Percentiles rank a stretch among this genome's conserved stretches.
phyloP scores from a whole-genome alignment of 257 asterid genomes.

The Solanum rostratum region DNA sequence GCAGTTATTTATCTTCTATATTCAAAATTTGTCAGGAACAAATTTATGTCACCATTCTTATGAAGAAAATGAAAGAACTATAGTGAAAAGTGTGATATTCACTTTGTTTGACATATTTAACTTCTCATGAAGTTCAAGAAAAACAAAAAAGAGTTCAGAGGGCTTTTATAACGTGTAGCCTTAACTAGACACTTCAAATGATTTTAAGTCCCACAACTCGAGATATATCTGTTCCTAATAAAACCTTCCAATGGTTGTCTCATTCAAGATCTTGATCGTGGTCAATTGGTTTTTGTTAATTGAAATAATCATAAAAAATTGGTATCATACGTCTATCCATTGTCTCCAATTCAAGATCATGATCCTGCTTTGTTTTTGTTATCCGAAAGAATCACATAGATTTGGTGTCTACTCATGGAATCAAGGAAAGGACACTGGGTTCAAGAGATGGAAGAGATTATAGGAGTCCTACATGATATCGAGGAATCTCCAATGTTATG shows the following conservation, averaged over 20 bases:
- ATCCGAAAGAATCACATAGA: neutral
- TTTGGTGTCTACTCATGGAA: neutral
- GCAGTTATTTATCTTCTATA: neutral
- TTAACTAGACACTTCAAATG: neutral
- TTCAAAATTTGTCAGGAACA: neutral
- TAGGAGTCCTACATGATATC: neutral
- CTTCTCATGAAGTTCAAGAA: neutral
- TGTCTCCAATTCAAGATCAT: neutral
- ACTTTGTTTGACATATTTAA: neutral
- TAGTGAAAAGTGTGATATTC: neutral
- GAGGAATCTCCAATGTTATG: neutral
- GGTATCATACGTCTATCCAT: neutral
- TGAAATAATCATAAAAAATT: neutral
- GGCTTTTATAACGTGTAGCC: neutral
- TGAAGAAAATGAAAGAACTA: neutral
- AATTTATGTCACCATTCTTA: neutral
- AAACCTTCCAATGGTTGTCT: neutral
- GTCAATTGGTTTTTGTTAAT: neutral
- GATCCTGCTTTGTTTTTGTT: neutral
- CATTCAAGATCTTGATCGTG: neutral
- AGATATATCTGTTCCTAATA: neutral
- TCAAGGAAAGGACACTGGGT: neutral
- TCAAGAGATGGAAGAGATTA: neutral
- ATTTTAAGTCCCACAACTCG: neutral
- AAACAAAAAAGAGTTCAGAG: neutral